phyloP scores from a whole-genome alignment of 306 rosid species.

The Malus sylvestris region DNA sequence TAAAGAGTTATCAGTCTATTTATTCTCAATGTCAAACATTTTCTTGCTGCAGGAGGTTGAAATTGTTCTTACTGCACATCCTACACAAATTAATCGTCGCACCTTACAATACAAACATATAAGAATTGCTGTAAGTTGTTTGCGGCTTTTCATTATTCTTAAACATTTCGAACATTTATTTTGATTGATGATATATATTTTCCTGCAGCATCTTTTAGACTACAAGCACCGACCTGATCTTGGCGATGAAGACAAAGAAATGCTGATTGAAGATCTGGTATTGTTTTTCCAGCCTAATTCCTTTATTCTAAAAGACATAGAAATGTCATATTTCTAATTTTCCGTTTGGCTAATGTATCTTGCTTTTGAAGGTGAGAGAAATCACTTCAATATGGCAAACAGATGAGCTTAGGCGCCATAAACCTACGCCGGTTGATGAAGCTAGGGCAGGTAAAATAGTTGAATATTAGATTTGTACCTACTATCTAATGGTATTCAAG shows the following conservation, averaged over 20 bases:
- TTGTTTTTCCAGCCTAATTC: conserved; percentile 13
- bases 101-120: conserved; percentile 85
- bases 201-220: conserved; percentile 73
- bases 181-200: conserved; percentile 13
- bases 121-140: conserved; percentile 64
- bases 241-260: conserved; percentile 71
- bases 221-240: conserved; percentile 81
- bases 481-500: background rate
- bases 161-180: conserved; percentile 12
- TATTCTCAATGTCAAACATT: conserved; percentile 5
- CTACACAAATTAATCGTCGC: conserved; percentile 93
- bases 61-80: conserved; percentile 97
- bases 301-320: conserved; percentile 5
- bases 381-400: conserved; percentile 97
- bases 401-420: conserved; percentile 88
- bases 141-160: conserved; percentile 3
- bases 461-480: conserved; percentile 1
- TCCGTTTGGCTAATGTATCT: conserved; percentile 8
- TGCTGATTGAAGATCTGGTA: conserved; percentile 93
- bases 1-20: conserved; percentile 2
- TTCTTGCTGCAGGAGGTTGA: conserved; percentile 63
- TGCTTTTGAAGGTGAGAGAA: conserved; percentile 73
- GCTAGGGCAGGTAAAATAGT: conserved; percentile 76
- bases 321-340: conserved; percentile 1
- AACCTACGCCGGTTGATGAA: conserved; percentile 94